phyloP scores from a whole-genome alignment of 2,329 filamentous ascomycete species.

The Penicillium sp. region DNA sequence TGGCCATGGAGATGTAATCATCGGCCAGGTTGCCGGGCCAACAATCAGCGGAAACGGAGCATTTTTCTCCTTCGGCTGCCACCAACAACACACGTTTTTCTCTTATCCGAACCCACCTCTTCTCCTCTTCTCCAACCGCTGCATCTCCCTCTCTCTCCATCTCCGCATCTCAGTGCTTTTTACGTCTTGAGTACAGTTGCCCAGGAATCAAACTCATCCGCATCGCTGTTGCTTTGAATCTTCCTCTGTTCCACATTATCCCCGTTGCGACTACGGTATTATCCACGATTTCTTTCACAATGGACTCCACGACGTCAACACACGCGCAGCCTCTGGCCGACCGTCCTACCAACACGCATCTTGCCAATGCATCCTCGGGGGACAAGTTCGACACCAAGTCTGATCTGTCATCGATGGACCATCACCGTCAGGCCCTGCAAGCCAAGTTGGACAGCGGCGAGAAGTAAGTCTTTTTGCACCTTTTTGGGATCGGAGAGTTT shows the following conservation, averaged over 20 bases:
- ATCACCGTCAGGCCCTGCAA: conserved; percentile 40
- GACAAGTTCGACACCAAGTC: conserved; percentile 31
- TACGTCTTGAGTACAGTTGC: neutral
- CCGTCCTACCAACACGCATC: conserved; percentile 40
- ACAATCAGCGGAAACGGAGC: conserved; percentile 29
- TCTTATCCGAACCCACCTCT: conserved; percentile 16
- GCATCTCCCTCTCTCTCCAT: neutral
- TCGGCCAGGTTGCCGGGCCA: conserved; percentile 31
- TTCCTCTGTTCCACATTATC: conserved; percentile 1
- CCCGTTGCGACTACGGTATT: neutral
- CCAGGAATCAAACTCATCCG: neutral
- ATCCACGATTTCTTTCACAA: conserved; percentile 11
- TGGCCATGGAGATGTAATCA: neutral
- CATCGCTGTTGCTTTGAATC: neutral
- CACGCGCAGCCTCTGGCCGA: conserved; percentile 33
- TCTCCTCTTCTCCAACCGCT: neutral
- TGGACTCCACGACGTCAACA: conserved; percentile 26
- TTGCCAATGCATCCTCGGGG: conserved; percentile 17
- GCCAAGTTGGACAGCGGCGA: conserved; percentile 36
- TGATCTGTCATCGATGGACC: conserved; percentile 37
- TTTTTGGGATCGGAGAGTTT: too few relatives aligned
- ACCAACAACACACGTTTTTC: conserved; percentile 23
- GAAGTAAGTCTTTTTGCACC: conserved; percentile 25
- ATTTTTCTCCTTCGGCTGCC: conserved; percentile 19
- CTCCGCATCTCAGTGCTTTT: conserved; percentile 4